Conservation (phyloP, 2,329 filamentous ascomycete genomes). For the Nemania sp. region DNA sequence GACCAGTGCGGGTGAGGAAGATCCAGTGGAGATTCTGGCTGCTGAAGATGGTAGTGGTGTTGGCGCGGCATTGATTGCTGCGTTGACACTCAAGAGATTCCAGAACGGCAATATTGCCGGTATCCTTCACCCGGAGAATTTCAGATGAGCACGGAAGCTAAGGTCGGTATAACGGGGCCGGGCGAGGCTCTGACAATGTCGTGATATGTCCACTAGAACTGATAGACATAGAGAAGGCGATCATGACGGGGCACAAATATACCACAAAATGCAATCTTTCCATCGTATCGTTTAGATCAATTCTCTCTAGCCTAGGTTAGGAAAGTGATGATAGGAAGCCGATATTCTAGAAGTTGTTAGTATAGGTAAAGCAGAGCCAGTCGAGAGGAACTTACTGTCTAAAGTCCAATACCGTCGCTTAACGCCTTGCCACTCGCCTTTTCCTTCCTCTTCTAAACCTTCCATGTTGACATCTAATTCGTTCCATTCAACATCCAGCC, state of each 20-base stretch:
- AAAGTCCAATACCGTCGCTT: constrained; percentile 88
- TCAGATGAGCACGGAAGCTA: constrained; percentile 42
- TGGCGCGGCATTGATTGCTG: constrained; percentile 92
- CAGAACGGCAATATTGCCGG: constrained; percentile 65
- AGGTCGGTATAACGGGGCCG: constrained; percentile 12
- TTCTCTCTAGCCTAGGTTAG: constrained; percentile 64
- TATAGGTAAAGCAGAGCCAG: constrained; percentile 4
- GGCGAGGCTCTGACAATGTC: constrained; percentile 16
- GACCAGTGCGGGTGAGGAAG: constrained; percentile 69
- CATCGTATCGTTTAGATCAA: neutral
- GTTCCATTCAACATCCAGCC: constrained; percentile 86
- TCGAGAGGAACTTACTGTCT: constrained; percentile 56
- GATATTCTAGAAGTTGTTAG: constrained; percentile 59
- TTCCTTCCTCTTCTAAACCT: constrained; percentile 64
- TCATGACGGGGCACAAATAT: constrained; percentile 10
- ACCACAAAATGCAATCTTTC: constrained; percentile 13
- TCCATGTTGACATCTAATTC: constrained; percentile 72
- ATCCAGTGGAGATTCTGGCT: constrained; percentile 83
- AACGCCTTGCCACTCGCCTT: constrained; percentile 85
- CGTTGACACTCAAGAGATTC: constrained; percentile 66
- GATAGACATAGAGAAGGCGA: constrained; percentile 24
- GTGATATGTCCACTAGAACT: constrained; percentile 25
- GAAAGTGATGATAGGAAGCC: constrained; percentile 72
- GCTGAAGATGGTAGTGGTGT: constrained; percentile 97
- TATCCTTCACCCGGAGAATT: constrained; percentile 68